phyloP scores from a whole-genome alignment of 2,329 filamentous ascomycete species.

The Fusarium oxysporum region DNA sequence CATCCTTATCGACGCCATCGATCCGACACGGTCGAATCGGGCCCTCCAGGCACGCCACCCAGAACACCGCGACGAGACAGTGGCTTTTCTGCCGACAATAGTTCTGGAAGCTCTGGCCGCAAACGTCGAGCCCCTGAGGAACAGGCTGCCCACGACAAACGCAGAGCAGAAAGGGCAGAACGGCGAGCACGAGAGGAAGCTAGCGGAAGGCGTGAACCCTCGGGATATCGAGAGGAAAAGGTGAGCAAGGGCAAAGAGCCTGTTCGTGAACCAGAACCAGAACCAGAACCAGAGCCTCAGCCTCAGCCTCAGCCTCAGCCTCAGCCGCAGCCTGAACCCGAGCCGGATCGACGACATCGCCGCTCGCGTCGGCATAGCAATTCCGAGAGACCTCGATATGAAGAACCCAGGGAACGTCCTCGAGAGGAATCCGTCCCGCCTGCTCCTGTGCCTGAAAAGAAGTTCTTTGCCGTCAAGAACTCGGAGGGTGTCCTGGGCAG shows the following conservation, averaged over 20 bases:
- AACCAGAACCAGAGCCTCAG: conserved; percentile 1
- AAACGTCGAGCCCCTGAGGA: conserved; percentile 60
- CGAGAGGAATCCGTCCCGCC: conserved; percentile 39
- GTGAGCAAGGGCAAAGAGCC: conserved; percentile 49
- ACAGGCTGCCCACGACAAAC: conserved; percentile 62
- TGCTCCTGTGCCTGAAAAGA: conserved; percentile 49
- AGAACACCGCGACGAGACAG: conserved; percentile 60
- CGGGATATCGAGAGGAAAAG: conserved; percentile 22
- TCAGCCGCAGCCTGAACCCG: conserved; percentile 10
- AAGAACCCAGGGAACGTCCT: conserved; percentile 46
- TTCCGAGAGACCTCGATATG: conserved; percentile 50
- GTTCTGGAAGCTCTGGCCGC: conserved; percentile 49
- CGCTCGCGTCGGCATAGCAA: conserved; percentile 58
- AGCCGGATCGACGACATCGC: conserved; percentile 49
- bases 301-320: background rate
- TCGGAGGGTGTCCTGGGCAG: conserved; percentile 50
- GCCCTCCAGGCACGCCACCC: conserved; percentile 50
- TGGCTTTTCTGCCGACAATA: conserved; percentile 57
- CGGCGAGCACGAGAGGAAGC: conserved; percentile 43
- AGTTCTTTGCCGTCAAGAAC: conserved; percentile 57
- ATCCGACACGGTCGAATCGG: conserved; percentile 53
- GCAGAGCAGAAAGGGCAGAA: conserved; percentile 58
- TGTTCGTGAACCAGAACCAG: conserved; percentile 43
- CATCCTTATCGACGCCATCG: conserved; percentile 53
- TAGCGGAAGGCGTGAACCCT: conserved; percentile 39